These are phyloP conservation scores for Penicillium griseofulvum DNA, from an alignment of 2,329 filamentous ascomycete species.

Conservation along the genomic window DNA sequence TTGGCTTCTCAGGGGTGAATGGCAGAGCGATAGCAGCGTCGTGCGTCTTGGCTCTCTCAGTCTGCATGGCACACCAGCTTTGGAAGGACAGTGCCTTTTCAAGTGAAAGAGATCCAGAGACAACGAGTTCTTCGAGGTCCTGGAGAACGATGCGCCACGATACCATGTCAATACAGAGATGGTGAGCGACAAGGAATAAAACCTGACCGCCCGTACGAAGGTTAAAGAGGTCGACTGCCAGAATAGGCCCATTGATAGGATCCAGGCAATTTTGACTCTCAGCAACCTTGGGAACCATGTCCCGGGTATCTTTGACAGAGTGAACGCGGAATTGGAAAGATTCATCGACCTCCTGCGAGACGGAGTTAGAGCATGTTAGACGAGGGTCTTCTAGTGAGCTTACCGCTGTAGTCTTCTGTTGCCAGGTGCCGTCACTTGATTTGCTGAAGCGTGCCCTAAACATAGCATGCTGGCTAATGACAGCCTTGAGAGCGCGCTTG, in stretches of 20 bases:
- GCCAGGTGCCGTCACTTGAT: conserved; percentile 23
- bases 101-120: conserved; percentile 31
- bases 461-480: conserved; percentile 37
- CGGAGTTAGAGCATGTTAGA: conserved; percentile 8
- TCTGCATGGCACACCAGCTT: conserved; percentile 38
- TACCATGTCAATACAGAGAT: conserved; percentile 32
- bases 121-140: conserved; percentile 37
- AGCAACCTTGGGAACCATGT: conserved; percentile 28
- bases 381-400: not conserved
- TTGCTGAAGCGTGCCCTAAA: conserved; percentile 32
- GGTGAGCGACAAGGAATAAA: conserved; percentile 31
- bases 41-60: conserved; percentile 25
- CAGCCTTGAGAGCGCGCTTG: conserved; percentile 27
- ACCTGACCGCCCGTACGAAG: conserved; percentile 32
- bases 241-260: conserved; percentile 34
- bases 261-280: conserved; percentile 34
- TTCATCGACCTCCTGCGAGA: conserved; percentile 27
- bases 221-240: conserved; percentile 42
- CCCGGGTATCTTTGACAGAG: conserved; percentile 19
- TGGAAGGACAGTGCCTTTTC: conserved; percentile 41
- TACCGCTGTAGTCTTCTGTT: conserved; percentile 29
- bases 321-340: conserved; percentile 35
- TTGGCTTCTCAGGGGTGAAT: conserved; percentile 30
- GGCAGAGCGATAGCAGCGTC: conserved; percentile 19
- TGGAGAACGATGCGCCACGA: conserved; percentile 39